A percentile compares a stretch with the other conserved stretches of the same genome.
Conservation (phyloP, 208 protist species). For the Trypanosomatidae sp. region DNA sequence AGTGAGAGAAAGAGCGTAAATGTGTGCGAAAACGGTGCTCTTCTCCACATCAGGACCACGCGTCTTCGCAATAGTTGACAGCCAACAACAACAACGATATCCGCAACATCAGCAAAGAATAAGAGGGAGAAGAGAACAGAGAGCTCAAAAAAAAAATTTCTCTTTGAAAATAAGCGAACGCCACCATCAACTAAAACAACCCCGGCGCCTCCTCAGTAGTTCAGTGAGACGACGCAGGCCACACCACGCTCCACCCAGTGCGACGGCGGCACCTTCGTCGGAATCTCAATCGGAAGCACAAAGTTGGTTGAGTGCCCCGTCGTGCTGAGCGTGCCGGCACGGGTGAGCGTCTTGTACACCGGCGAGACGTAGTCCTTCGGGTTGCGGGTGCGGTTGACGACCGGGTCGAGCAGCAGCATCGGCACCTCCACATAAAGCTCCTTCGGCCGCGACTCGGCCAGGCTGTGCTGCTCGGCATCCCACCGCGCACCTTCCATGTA, state of each 20-base stretch:
- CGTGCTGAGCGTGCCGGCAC: conserved; percentile 96
- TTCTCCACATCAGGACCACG: too few species aligned
- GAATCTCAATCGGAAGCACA: conserved; percentile 95
- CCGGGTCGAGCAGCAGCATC: conserved; percentile 92
- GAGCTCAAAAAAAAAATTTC: too few species aligned
- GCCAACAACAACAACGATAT: too few species aligned
- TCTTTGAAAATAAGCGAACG: too few species aligned
- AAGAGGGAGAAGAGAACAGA: too few species aligned
- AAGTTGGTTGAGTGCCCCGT: conserved; percentile 99
- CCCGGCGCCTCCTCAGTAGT: conserved; percentile 53
- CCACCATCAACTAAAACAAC: background rate
- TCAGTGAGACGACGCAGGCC: conserved; percentile 86
- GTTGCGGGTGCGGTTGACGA: conserved; percentile 51
- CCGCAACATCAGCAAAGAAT: too few species aligned
- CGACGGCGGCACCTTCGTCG: conserved; percentile 71
- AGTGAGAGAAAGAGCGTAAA: too few species aligned
- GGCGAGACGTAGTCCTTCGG: conserved; percentile 93
- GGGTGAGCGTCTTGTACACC: conserved; percentile 96
- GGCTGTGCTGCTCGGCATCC: conserved; percentile 62
- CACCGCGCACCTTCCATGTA: conserved; percentile 97
- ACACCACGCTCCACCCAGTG: conserved; percentile 97
- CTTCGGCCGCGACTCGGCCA: conserved; percentile 96
- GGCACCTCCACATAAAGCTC: conserved; percentile 94
- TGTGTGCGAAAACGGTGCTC: too few species aligned
- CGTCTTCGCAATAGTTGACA: too few species aligned